These are phyloP conservation scores for Laguncularia racemosa DNA, from an alignment of 345 rosid genomes.

Conservation along the genomic window DNA sequence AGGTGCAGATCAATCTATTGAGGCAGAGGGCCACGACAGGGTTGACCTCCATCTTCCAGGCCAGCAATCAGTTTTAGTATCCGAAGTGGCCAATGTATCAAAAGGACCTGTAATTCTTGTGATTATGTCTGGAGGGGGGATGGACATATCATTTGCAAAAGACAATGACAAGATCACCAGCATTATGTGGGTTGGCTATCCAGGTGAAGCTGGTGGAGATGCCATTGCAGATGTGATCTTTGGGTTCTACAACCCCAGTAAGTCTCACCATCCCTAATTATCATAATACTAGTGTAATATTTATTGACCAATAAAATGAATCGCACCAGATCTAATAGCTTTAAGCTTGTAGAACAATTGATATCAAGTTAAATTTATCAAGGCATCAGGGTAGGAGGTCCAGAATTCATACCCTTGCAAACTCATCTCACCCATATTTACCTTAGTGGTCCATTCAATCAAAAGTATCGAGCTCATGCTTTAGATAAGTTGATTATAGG, in stretches of 20 bases:
- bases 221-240: conserved; percentile 82
- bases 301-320: no score
- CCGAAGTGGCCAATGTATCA: conserved; percentile 57
- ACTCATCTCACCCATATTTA: neutral
- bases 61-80: conserved; percentile 51
- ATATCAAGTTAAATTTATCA: no score
- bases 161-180: conserved; percentile 45
- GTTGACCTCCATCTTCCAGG: conserved; percentile 66
- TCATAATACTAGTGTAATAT: neutral
- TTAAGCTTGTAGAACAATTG: no score
- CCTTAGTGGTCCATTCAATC: no score
- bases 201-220: conserved; percentile 92
- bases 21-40: conserved; percentile 67
- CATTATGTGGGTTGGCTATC: conserved; percentile 93
- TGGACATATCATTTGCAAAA: conserved; percentile 73
- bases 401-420: neutral
- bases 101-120: conserved; percentile 84
- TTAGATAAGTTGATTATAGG: no score
- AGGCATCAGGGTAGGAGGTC: no score
- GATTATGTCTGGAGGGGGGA: conserved; percentile 95
- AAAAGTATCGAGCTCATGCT: no score
- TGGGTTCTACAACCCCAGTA: conserved; percentile 80
- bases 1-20: conserved; percentile 75
- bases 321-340: no score
- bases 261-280: conserved; percentile 7